Percentiles rank a stretch among this genome's conserved stretches.
Evolutionary conservation across 768 basidiomycete genomes (phyloP).

Genomic region (Naganishia vaughanmartiniae): DNA sequence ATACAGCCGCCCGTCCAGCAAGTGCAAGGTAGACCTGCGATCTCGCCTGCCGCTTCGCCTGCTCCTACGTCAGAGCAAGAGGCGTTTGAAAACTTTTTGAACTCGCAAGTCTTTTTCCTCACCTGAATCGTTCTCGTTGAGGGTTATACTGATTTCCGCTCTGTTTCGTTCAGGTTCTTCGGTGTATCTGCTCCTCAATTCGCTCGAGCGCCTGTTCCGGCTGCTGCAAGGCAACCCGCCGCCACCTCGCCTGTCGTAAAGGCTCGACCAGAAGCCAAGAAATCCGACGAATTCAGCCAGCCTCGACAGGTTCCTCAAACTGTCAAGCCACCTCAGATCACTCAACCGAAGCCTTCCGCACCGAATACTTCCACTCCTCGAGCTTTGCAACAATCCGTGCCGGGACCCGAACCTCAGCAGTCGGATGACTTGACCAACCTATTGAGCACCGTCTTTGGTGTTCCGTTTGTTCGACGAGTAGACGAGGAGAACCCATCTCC

Average conservation of each 20-base stretch:
- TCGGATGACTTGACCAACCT: constrained; percentile 10
- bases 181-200: constrained; percentile 6
- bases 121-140: no score
- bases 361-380: neutral
- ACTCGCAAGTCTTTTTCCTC: neutral
- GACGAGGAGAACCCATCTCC: neutral
- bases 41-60: neutral
- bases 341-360: neutral
- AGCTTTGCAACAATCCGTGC: neutral
- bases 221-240: neutral
- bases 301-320: no score
- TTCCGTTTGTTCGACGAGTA: neutral
- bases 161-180: neutral
- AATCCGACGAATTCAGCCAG: neutral
- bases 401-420: neutral
- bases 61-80: neutral
- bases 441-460: constrained; percentile 12
- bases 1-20: neutral
- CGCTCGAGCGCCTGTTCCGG: neutral
- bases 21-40: neutral
- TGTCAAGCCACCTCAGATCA: neutral
- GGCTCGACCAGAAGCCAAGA: neutral
- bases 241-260: neutral
- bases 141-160: neutral
- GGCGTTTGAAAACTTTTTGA: constrained; percentile 14